Conservation (phyloP, 495 filamentous ascomycete genomes). For the Chaetomium cochliodes region DNA sequence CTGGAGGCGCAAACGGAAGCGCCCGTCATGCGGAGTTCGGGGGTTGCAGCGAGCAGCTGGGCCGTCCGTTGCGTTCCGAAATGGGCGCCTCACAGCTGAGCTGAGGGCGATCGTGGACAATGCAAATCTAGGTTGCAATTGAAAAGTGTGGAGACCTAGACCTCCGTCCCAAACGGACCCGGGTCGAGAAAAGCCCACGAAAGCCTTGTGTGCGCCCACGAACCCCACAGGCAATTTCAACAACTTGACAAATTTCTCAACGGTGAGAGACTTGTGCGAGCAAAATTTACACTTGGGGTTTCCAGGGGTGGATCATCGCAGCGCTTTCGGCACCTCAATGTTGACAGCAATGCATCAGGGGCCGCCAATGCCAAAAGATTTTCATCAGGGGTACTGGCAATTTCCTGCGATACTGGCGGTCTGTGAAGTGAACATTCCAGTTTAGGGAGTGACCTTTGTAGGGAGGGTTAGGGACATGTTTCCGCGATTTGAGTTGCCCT, state of each 20-base stretch:
- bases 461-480: not conserved
- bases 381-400: constrained; percentile 11
- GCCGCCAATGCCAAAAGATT: not conserved
- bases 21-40: constrained; percentile 22
- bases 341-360: constrained; percentile 12
- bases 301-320: constrained; percentile 2
- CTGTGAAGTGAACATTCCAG: not conserved
- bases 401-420: constrained; percentile 10
- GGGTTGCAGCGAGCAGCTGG: constrained; percentile 18
- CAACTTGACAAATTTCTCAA: constrained; percentile 21
- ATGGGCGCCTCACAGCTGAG: constrained; percentile 28
- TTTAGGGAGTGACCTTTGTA: too few relatives aligned
- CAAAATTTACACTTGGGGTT: constrained; percentile 15
- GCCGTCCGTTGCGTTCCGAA: constrained; percentile 22
- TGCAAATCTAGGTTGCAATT: constrained; percentile 7
- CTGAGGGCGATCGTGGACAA: constrained; percentile 30
- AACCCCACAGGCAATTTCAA: constrained; percentile 35
- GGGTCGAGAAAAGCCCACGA: too few relatives aligned
- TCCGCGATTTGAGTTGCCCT: constrained; percentile 18
- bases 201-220: constrained; percentile 30
- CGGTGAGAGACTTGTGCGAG: constrained; percentile 7
- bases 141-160: constrained; percentile 24
- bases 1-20: constrained; percentile 24
- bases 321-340: not conserved
- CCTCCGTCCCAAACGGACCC: constrained; percentile 16